Conservation (phyloP, 805 yeast species). For the Sugiyamaella boreocaroliniensis region DNA sequence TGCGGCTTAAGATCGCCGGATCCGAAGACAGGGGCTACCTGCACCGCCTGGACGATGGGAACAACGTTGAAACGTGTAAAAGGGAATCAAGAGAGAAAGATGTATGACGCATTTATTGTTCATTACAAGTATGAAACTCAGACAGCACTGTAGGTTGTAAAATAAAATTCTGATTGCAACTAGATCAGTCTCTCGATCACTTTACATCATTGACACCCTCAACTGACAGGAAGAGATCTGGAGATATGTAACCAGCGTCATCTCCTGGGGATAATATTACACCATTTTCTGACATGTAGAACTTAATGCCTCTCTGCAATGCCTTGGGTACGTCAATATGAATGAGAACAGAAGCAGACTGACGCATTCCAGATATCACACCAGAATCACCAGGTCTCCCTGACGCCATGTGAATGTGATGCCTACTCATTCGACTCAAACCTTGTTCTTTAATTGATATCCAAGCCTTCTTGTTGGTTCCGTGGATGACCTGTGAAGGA, state of each 20-base stretch:
- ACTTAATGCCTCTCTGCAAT: constrained; percentile 38
- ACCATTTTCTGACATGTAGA: constrained; percentile 63
- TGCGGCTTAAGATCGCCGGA: too few species aligned
- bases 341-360: constrained; percentile 49
- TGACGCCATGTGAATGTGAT: constrained; percentile 80
- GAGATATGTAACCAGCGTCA: constrained; percentile 44
- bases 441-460: constrained; percentile 43
- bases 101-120: too few species aligned
- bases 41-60: too few species aligned
- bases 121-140: too few species aligned
- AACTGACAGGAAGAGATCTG: constrained; percentile 38
- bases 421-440: constrained; percentile 61
- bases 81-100: too few species aligned
- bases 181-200: too few species aligned
- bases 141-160: too few species aligned
- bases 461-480: constrained; percentile 54
- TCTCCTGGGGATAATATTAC: constrained; percentile 67
- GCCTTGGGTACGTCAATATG: constrained; percentile 53
- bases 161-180: too few species aligned
- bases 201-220: constrained; percentile 17
- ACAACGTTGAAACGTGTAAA: too few species aligned
- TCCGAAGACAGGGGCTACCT: too few species aligned
- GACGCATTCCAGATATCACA: constrained; percentile 70
- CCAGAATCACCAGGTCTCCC: constrained; percentile 42
- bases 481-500: constrained; percentile 66